Conservation (phyloP, 345 rosid genomes). For the Xanthoceras sorbifolium region DNA sequence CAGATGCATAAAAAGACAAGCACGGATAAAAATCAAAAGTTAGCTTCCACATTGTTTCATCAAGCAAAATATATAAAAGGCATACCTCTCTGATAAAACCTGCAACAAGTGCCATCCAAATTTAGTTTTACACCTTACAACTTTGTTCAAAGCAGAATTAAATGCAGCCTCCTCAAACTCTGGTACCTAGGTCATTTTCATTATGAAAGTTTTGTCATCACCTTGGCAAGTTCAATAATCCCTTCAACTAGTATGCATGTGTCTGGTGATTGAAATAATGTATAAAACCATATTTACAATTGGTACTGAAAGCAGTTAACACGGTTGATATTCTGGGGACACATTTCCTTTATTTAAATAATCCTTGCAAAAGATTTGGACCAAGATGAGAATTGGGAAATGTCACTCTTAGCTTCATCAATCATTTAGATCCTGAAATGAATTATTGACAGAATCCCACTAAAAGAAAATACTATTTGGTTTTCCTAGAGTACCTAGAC, state of each 20-base stretch:
- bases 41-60: constrained; percentile 2
- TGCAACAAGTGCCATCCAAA: constrained; percentile 94
- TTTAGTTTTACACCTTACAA: constrained; percentile 78
- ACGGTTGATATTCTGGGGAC: not conserved
- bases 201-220: constrained; percentile 17
- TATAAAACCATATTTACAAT: not conserved
- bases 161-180: constrained; percentile 96
- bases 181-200: constrained; percentile 58
- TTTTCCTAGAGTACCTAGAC: not conserved
- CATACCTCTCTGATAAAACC: constrained; percentile 88
- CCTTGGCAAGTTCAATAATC: constrained; percentile 5
- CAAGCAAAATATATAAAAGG: constrained; percentile 11
- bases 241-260: not conserved
- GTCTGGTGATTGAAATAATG: not conserved
- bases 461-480: not conserved
- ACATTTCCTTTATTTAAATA: not conserved
- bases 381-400: not conserved
- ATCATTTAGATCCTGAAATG: not conserved
- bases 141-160: constrained; percentile 62
- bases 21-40: constrained; percentile 13
- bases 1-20: constrained; percentile 15
- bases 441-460: not conserved
- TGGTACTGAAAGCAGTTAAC: not conserved
- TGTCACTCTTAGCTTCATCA: not conserved
- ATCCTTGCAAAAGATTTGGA: not conserved